Conservation (phyloP, 2,329 filamentous ascomycete genomes). For the Hypoxylon sp. region DNA sequence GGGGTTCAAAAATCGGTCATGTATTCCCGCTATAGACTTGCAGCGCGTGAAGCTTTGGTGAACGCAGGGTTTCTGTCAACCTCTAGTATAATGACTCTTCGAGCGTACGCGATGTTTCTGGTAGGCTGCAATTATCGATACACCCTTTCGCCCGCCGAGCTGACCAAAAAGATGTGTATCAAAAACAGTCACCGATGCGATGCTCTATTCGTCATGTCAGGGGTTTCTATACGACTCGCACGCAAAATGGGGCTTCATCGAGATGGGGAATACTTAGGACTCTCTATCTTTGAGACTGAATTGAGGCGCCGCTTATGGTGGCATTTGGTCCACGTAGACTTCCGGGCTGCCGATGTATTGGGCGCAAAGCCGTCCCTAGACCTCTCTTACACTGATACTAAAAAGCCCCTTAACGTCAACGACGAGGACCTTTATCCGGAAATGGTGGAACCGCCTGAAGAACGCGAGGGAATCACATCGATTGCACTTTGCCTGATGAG, state of each 20-base stretch:
- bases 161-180: conserved; percentile 53
- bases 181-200: conserved; percentile 36
- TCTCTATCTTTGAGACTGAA: conserved; percentile 65
- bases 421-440: conserved; percentile 64
- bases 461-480: conserved; percentile 62
- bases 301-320: conserved; percentile 68
- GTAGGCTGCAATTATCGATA: conserved; percentile 16
- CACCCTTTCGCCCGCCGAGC: conserved; percentile 61
- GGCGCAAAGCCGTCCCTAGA: conserved; percentile 58
- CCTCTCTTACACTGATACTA: conserved; percentile 21
- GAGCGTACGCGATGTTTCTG: conserved; percentile 36
- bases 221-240: conserved; percentile 52
- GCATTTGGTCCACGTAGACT: conserved; percentile 64
- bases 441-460: conserved; percentile 60
- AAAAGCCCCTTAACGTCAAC: conserved; percentile 64
- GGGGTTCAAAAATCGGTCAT: conserved; percentile 65
- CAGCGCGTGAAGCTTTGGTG: conserved; percentile 73
- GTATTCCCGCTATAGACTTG: conserved; percentile 70
- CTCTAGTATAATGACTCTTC: conserved; percentile 37
- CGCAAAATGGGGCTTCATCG: conserved; percentile 63
- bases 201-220: conserved; percentile 34
- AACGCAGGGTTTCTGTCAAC: conserved; percentile 69
- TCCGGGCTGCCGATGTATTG: conserved; percentile 64
- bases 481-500: conserved; percentile 59
- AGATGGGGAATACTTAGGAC: conserved; percentile 63